Base-by-base conservation (phyloP, 1,284 basidiomycete species). In the Papiliotrema terrestris region DNA sequence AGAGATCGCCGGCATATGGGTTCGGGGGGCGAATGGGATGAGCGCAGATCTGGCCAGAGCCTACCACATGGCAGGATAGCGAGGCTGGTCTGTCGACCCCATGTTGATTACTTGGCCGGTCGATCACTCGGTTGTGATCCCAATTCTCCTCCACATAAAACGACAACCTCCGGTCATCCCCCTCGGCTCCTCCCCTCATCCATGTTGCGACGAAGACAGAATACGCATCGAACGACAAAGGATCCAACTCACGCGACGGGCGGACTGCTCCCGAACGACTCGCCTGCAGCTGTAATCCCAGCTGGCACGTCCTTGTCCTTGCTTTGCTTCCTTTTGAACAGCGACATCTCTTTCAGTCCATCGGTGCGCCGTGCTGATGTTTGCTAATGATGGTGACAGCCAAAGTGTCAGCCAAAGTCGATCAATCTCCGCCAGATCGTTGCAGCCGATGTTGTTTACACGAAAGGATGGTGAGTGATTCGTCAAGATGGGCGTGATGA, bases 271-370 rank as follows among this genome's bases (percentile, higher is more conserved):
- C 49, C 49, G 9, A 36, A 44, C 32, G 20, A 14, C 49, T 37
- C 14, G 22, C 23, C 8, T 26, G 43, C 5, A 8, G 25, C 35
- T n/a, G 25, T 45, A 32, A 32, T 32, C 32, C 42, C 43, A 49
- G 32, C 48, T 49, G 22, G 45, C 23, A 55, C 20, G 29, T 65
- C 63, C 53, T 67, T 66, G 42, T 67, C 68, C 54, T 70, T 70
- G 26, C 59, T 61, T 49, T 70, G 66, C 49, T 70, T 70, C n/a
- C 68, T 49, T 56, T 70, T 70, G 55, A 70, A 70, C 41, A 70
- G 51, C 38, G 66, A 68, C 68, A 70, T 70, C 42, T 14, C 35
- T n/a, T n/a, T 25, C n/a, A 14, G 8, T 14, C 38, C 22, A 23
- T 32, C 22, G 29, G 29, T 32, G 11, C 29, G 29, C 11, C 6